A percentile compares a stretch with the other conserved stretches of the same genome.
Evolutionary conservation across 2,329 filamentous ascomycete species (phyloP).

Genomic region (Claviceps purpurea): DNA sequence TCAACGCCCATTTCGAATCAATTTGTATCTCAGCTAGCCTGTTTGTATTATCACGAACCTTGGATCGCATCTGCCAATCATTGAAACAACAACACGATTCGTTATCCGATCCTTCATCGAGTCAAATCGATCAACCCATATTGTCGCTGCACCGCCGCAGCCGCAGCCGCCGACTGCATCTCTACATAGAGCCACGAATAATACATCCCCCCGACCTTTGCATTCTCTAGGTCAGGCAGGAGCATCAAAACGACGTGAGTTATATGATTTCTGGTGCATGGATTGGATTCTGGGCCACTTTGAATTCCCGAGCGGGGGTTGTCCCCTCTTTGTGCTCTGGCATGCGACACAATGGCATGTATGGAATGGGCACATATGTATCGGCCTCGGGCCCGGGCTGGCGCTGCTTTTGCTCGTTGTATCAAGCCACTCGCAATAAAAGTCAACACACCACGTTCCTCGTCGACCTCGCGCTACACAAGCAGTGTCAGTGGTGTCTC

Average conservation of each 20-base stretch:
- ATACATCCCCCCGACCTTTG: not conserved
- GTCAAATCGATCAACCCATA: not conserved
- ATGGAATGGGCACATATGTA: not conserved
- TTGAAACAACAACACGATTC: not conserved
- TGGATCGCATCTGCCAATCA: not conserved
- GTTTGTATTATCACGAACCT: not conserved
- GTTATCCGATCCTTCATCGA: not conserved
- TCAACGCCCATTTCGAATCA: constrained; percentile 5
- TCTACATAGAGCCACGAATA: not conserved
- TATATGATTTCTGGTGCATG: not conserved
- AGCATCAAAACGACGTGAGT: constrained; percentile 1
- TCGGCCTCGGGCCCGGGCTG: not conserved
- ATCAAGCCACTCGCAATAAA: not conserved
- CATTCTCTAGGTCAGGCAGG: not conserved
- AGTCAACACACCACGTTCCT: too few species aligned
- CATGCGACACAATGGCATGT: constrained; percentile 5
- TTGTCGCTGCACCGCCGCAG: not conserved
- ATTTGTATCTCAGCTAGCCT: not conserved
- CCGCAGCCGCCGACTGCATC: not conserved
- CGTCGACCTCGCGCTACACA: too few species aligned
- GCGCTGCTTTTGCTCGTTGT: not conserved
- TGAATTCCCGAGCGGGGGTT: too few species aligned
- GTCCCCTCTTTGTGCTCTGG: not conserved
- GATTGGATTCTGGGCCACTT: not conserved
- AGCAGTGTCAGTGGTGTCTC: too few species aligned